A percentile compares a stretch with the other conserved stretches of the same genome.
phyloP scores from a whole-genome alignment of 768 basidiomycete genomes.

The Suillus discolor region DNA sequence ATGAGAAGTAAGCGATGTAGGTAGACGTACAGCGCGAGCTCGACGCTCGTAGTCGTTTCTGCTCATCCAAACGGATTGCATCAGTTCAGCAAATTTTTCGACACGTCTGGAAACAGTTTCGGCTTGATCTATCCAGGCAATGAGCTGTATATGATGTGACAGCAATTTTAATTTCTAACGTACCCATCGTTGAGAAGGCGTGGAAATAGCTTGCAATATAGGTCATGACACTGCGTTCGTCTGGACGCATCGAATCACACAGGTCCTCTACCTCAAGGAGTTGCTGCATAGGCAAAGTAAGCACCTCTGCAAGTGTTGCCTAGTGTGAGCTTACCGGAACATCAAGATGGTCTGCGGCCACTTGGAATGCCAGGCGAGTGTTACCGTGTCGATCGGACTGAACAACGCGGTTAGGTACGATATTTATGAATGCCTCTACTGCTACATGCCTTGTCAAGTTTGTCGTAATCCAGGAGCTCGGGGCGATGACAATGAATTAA shows the following conservation, averaged over 20 bases:
- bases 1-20: constrained; percentile 1
- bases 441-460: constrained; percentile 72
- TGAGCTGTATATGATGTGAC: background rate
- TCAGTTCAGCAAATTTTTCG: constrained; percentile 93
- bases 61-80: constrained; percentile 89
- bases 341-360: constrained; percentile 85
- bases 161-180: constrained; percentile 21
- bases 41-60: constrained; percentile 93
- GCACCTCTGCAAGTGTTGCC: background rate
- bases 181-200: constrained; percentile 96
- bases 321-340: constrained; percentile 71
- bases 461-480: constrained; percentile 89
- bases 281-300: constrained; percentile 55
- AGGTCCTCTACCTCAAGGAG: constrained; percentile 95
- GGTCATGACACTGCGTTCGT: constrained; percentile 97
- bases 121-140: constrained; percentile 69
- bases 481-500: constrained; percentile 97
- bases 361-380: constrained; percentile 82
- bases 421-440: background rate
- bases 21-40: constrained; percentile 58
- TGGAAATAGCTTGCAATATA: constrained; percentile 98
- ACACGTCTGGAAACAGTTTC: constrained; percentile 93
- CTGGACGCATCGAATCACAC: constrained; percentile 83
- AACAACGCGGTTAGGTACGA: constrained; percentile 15
- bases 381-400: constrained; percentile 81